Evolutionary conservation across 345 rosid genomes (phyloP).

Genomic region (Citrus glauca): DNA sequence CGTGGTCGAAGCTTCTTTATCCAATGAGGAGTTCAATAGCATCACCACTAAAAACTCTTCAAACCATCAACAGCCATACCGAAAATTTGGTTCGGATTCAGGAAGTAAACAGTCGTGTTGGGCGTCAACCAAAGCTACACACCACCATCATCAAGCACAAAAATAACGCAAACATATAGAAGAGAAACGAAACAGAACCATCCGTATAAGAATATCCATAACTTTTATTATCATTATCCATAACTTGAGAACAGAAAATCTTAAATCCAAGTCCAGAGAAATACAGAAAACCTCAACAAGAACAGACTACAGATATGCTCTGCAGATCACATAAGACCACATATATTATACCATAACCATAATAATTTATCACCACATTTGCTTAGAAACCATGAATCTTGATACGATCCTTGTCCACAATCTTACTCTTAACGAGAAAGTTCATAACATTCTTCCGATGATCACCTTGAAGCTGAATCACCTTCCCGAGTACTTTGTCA

Average conservation of each 20-base stretch:
- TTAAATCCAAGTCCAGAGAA: not conserved
- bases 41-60: too few relatives aligned
- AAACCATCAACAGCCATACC: not conserved
- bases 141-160: not conserved
- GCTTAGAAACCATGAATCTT: conserved; percentile 82
- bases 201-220: not conserved
- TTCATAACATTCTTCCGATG: conserved; percentile 77
- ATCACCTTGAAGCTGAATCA: conserved; percentile 96
- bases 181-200: not conserved
- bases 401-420: conserved; percentile 73
- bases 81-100: not conserved
- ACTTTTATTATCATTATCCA: not conserved
- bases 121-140: not conserved
- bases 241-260: not conserved
- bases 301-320: not conserved
- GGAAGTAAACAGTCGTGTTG: too few relatives aligned
- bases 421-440: conserved; percentile 54
- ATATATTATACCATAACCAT: too few relatives aligned
- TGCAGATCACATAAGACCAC: not conserved
- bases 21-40: too few relatives aligned
- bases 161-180: not conserved
- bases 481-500: conserved; percentile 80
- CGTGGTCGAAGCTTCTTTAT: too few relatives aligned
- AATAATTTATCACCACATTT: not conserved
- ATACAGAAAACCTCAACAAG: not conserved